Evolutionary conservation across 2,329 filamentous ascomycete genomes (phyloP), one percentile per base, ranked within the genome.

Genomic region (Hypoxylon sp.): DNA sequence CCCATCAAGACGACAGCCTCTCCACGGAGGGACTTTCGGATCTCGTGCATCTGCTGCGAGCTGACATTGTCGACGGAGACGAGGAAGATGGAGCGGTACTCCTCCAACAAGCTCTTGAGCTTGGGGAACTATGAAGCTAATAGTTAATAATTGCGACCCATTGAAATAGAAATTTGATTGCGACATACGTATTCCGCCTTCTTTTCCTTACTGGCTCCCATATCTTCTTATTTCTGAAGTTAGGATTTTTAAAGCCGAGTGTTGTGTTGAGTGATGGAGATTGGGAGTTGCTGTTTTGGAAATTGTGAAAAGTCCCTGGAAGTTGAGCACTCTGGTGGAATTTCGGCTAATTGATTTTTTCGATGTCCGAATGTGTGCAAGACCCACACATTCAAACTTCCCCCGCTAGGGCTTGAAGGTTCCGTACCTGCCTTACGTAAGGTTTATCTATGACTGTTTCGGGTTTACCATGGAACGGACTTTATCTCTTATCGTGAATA

Each of bases 31-130:
- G 93, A 85, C 80, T 91, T 86, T 83, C 96, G 93, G 84, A 99
- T 98, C 90, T 99, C 96, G 93, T 99, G 96, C 97, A 99, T 99
- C 91, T 99, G 97, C 91, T 99, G 96, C 78, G 96, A 99, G 84
- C 91, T 93, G 90, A 99, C 96, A 99, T 98, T 99, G 93, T 98
- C 93, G 82, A 95, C 91, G 81, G 90, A 81, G 84, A 97, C 94
- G 84, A 99, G 94, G 93, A 99, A 98, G 87, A 98, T 92, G 81
- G 92, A 95, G 84, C 90, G 90, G 92, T 97, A 98, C 83, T 94
- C 91, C 88, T 98, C 93, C 83, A 99, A 91, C 83, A 98, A 90
- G 85, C 84, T 84, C 91, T 98, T 97, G 84, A 99, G 94, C 94
- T 98, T 98, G 85, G 98, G 95, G 89, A 99, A 99, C 91, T 99